Percentiles rank a stretch among this genome's conserved stretches.
phyloP scores from a whole-genome alignment of 495 filamentous ascomycete species.

The Aspergillus bertholletiae region DNA sequence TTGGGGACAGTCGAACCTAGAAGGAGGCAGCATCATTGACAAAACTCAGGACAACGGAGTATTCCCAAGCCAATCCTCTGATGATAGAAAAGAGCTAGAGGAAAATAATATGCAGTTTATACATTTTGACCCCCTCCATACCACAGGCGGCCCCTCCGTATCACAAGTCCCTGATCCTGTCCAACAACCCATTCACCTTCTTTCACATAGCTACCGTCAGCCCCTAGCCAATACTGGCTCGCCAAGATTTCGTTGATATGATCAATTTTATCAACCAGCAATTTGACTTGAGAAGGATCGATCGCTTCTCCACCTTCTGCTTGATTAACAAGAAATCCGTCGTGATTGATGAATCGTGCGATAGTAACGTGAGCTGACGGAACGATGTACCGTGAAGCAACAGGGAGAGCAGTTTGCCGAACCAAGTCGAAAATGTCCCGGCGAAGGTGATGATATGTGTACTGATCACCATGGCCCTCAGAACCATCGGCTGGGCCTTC shows the following conservation, averaged over 20 bases:
- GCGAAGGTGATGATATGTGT: neutral
- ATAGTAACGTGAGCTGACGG: neutral
- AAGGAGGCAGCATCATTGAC: too few species aligned
- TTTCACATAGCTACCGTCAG: neutral
- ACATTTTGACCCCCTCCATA: slow-evolving; percentile 4
- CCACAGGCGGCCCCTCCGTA: slow-evolving; percentile 3
- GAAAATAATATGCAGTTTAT: too few species aligned
- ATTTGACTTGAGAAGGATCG: neutral
- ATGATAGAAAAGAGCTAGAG: too few species aligned
- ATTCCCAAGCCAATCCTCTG: too few species aligned
- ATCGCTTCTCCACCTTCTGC: neutral
- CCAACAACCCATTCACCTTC: neutral
- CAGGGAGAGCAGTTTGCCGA: neutral
- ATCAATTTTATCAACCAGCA: neutral
- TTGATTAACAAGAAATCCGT: neutral
- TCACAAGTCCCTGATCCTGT: neutral
- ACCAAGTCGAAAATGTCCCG: neutral
- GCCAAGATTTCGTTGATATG: neutral
- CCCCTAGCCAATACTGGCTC: neutral
- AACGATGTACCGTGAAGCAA: neutral
- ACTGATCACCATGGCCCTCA: neutral
- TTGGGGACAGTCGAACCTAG: too few species aligned
- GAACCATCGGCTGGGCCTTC: neutral
- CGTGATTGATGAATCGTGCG: neutral
- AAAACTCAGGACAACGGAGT: too few species aligned